Evolutionary conservation across 441 rosid genomes (phyloP), one percentile per base, ranked within the genome.

Genomic region (Adansonia grandidieri): DNA sequence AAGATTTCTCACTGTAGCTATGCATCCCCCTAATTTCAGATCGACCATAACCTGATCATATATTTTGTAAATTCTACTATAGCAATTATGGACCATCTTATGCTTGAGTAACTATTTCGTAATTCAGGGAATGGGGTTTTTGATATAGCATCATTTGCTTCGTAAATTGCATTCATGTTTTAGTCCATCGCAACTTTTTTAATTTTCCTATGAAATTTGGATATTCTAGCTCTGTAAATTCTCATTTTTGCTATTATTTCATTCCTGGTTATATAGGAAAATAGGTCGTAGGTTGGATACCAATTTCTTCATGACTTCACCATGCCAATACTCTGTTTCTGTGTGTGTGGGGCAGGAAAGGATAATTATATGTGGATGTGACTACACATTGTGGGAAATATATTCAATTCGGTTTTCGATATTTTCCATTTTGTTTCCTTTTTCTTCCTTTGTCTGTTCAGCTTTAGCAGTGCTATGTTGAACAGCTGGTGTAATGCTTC

Each of bases 381-480:
- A 28, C 70, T 42, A 40, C 22, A 15, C 42, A 40, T 42, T 40
- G n/a, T 32, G 44, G 71, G 71, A 66, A 66, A 66, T n/a, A 66
- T 24, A 20, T 40, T 66, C 71, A 9, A 1, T 42, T 5, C 37
- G 10, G 73, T 69, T 50, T 28, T 17, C 17, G 53, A 57, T 73
- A 69, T 62, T 14, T 14, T 56, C 19, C 0, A 57, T 8, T 45
- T 28, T 40, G 32, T 24, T 69, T 19, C 47, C 13, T 8, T 7
- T 70, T 47, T n/a, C n/a, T 20, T 56, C 61, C 7, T 28, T 37
- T 10, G 7, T 71, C 24, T 54, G 3, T 69, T 45, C 71, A 28
- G n/a, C 22, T 70, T 28, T n/a, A 80, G 50, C 76, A 17, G n/a
- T 51, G 75, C 64, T 32, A 51, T 78, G 5, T 54, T 47, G 73